Evolutionary conservation across 75 land plant species (phyloP).

Genomic region (Cryptomeria japonica): DNA sequence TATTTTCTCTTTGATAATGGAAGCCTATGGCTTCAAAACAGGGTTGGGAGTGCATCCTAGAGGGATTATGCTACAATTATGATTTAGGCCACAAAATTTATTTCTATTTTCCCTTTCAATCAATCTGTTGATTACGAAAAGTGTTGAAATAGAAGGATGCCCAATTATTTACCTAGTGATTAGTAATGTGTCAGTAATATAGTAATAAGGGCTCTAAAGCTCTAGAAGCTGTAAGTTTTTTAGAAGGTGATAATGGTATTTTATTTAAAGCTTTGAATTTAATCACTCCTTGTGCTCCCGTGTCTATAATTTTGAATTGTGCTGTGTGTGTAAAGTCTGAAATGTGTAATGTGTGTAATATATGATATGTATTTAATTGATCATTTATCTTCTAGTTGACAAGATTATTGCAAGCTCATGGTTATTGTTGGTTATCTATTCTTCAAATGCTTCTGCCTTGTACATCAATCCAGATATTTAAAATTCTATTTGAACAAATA

Average conservation of each 20-base stretch:
- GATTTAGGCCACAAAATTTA: background rate
- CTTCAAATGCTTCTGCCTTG: no score
- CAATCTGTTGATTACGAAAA: background rate
- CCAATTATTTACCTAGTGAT: background rate
- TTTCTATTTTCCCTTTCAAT: background rate
- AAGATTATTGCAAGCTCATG: no score
- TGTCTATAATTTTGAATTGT: no score
- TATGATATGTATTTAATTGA: no score
- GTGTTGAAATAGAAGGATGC: background rate
- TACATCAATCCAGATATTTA: no score
- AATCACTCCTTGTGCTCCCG: background rate
- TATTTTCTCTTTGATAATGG: background rate
- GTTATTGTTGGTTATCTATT: no score
- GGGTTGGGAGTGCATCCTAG: background rate
- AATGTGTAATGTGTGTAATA: no score
- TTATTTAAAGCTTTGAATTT: no score
- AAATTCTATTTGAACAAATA: no score
- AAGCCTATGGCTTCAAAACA: background rate
- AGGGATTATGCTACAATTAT: background rate
- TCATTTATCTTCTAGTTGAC: no score
- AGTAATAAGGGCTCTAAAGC: background rate
- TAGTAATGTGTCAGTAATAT: background rate
- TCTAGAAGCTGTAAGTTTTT: background rate
- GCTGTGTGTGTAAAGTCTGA: no score
- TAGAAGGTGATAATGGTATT: no score